phyloP scores from a whole-genome alignment of 2,329 filamentous ascomycete genomes.

The Ceratocystis lukuohia region DNA sequence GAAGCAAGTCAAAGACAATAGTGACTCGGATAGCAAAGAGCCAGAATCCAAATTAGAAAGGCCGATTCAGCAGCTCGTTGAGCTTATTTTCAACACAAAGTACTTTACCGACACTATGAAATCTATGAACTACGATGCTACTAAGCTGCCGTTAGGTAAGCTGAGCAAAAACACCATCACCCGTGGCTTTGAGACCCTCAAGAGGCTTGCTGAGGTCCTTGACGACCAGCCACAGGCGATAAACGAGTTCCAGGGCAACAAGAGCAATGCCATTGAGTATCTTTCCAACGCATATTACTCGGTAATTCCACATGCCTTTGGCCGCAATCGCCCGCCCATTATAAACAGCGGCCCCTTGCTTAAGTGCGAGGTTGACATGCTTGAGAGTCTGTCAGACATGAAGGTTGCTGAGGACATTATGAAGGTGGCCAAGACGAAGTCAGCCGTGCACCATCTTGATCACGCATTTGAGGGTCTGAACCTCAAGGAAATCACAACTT shows the following conservation, averaged over 20 bases:
- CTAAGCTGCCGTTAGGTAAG: constrained; percentile 73
- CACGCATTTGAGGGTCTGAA: constrained; percentile 57
- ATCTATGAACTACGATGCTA: constrained; percentile 54
- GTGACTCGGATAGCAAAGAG: constrained; percentile 28
- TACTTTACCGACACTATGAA: constrained; percentile 56
- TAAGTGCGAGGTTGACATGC: constrained; percentile 63
- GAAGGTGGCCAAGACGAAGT: constrained; percentile 40
- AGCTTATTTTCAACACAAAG: constrained; percentile 69
- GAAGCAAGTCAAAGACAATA: constrained; percentile 18
- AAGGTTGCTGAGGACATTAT: constrained; percentile 68
- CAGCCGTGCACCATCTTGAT: constrained; percentile 52
- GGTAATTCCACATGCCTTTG: constrained; percentile 69
- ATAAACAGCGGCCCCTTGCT: constrained; percentile 44
- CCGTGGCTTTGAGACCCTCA: constrained; percentile 62
- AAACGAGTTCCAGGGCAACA: constrained; percentile 30
- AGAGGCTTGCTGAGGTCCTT: constrained; percentile 58
- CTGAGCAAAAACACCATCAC: constrained; percentile 66
- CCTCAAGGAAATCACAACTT: constrained; percentile 61
- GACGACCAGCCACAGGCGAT: constrained; percentile 36
- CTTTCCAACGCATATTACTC: constrained; percentile 72
- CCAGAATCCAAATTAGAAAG: constrained; percentile 34
- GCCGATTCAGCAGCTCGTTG: constrained; percentile 55
- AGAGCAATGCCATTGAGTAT: constrained; percentile 37
- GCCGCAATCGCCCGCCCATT: constrained; percentile 57
- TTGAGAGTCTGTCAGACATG: constrained; percentile 75